Evolutionary conservation across 2,329 filamentous ascomycete genomes (phyloP).

Genomic region (Lasiodiplodia hormozganensis): DNA sequence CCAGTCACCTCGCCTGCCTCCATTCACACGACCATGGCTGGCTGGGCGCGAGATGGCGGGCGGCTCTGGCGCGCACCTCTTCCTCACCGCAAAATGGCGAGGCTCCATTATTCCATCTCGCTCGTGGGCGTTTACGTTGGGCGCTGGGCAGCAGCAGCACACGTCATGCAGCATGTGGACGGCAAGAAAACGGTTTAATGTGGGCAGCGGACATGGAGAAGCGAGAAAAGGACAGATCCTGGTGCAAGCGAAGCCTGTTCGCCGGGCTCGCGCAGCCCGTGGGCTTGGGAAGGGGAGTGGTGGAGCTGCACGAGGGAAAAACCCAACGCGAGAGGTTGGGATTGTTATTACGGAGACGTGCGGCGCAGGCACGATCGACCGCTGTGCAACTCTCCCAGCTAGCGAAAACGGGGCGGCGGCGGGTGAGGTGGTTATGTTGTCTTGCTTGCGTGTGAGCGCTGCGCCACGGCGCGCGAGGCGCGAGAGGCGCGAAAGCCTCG

Average conservation of each 20-base stretch:
- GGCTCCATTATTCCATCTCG: neutral
- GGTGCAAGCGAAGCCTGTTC: neutral
- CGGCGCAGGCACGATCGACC: slow-evolving; percentile 24
- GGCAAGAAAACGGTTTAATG: slow-evolving; percentile 1
- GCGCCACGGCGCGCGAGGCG: slow-evolving; percentile 16
- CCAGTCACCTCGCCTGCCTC: slow-evolving; percentile 1
- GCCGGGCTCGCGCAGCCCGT: slow-evolving; percentile 13
- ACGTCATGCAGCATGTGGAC: slow-evolving; percentile 22
- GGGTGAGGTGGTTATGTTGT: neutral
- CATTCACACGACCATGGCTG: slow-evolving; percentile 9
- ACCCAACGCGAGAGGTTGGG: neutral
- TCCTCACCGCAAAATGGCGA: neutral
- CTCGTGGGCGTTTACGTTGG: neutral
- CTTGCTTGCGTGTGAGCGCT: neutral
- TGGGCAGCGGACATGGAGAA: slow-evolving; percentile 2
- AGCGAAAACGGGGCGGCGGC: slow-evolving; percentile 1
- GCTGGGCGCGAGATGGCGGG: slow-evolving; percentile 11
- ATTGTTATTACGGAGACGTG: neutral
- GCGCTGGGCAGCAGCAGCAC: slow-evolving; percentile 15
- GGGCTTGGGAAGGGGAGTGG: slow-evolving; percentile 4
- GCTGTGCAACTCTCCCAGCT: slow-evolving; percentile 5
- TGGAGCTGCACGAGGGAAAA: neutral
- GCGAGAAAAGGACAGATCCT: slow-evolving; percentile 4
- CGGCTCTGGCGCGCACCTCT: slow-evolving; percentile 18
- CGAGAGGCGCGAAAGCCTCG: neutral